Evolutionary conservation across 495 filamentous ascomycete genomes (phyloP).

Genomic region (Symbiotaphrina buchneri): DNA sequence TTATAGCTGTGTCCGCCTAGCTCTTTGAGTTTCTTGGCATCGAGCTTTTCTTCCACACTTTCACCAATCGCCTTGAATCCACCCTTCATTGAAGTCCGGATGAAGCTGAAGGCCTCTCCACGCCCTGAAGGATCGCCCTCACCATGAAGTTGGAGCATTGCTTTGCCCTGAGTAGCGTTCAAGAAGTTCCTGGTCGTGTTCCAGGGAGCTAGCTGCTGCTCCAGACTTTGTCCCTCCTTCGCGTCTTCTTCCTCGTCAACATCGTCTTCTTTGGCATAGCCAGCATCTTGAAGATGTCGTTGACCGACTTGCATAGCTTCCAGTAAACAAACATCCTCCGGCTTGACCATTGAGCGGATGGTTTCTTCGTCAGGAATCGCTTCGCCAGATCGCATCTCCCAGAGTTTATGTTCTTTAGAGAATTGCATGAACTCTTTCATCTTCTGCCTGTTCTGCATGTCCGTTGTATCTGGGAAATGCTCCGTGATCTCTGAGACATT

Average conservation of each 20-base stretch:
- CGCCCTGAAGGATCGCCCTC: slow-evolving; percentile 90
- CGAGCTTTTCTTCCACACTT: slow-evolving; percentile 67
- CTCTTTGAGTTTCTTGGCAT: slow-evolving; percentile 62
- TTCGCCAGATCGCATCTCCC: slow-evolving; percentile 54
- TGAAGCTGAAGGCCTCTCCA: slow-evolving; percentile 83
- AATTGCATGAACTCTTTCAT: slow-evolving; percentile 90
- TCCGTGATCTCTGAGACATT: slow-evolving; percentile 59
- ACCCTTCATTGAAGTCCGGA: slow-evolving; percentile 96
- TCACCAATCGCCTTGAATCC: slow-evolving; percentile 83
- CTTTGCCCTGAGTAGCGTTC: slow-evolving; percentile 80
- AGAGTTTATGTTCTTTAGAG: slow-evolving; percentile 60
- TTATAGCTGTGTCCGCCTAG: slow-evolving; percentile 94
- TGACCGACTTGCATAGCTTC: slow-evolving; percentile 94
- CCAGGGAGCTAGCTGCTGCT: slow-evolving; percentile 87
- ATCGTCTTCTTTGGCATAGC: slow-evolving; percentile 50
- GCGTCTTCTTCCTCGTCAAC: slow-evolving; percentile 42
- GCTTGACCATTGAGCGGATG: slow-evolving; percentile 70
- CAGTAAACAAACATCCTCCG: slow-evolving; percentile 81
- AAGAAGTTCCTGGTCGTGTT: slow-evolving; percentile 86
- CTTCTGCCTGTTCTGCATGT: slow-evolving; percentile 88
- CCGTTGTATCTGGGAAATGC: slow-evolving; percentile 73
- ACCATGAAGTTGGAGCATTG: slow-evolving; percentile 87
- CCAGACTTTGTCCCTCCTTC: slow-evolving; percentile 42
- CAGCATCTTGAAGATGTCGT: slow-evolving; percentile 60
- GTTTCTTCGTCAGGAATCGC: slow-evolving; percentile 49